Base-by-base conservation (phyloP, 1,139 yeast genomes). In the Taphrina populina region DNA sequence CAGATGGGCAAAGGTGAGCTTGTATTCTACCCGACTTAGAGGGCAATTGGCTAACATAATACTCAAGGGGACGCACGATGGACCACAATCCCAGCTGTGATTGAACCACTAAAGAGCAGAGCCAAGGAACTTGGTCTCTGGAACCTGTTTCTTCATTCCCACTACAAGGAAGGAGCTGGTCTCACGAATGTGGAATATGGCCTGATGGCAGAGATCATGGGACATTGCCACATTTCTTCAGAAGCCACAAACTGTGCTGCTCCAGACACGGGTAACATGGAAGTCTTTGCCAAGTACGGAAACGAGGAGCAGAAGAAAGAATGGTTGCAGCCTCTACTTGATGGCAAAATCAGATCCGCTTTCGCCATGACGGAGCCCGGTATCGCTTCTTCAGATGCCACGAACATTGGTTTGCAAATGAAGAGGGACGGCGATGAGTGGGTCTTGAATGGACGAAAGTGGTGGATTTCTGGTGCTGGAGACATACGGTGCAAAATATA, bases 241-340 rank as follows among this genome's bases (percentile, higher is more conserved):
- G 41, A 52, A 23, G 83, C 80, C 24, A 80, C 83, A 61, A 82
- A 82, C 66, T 78, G 82, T 24, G 70, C 69, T 56, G 87, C 87
- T 5, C 88, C 88, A 13, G 88, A 82, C 64, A 82, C 87, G n/a
- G 88, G 88, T 5, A 82, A 83, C 65, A 82, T 82, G 84, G 88
- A 82, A 66, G 73, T 83, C 20, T 68, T 83, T 61, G 84, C 84
- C 33, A 75, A 76, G 62, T 82, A 79, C 66, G 87, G 83, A 30
- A 75, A 71, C 51, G 69, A 68, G 1, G 70, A 67, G 57, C 88
- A 83, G 62, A 79, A 78, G 68, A 65, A 73, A 52, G 67, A 70
- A 60, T 83, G 81, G 77, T 72, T 82, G 61, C 67, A 67, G 56
- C 85, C 85, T 3, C 72, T 82, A 62, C 70, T 82, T 62, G 68